Conservation (phyloP, 306 rosid species). For the Ammopiptanthus mongolicus region DNA sequence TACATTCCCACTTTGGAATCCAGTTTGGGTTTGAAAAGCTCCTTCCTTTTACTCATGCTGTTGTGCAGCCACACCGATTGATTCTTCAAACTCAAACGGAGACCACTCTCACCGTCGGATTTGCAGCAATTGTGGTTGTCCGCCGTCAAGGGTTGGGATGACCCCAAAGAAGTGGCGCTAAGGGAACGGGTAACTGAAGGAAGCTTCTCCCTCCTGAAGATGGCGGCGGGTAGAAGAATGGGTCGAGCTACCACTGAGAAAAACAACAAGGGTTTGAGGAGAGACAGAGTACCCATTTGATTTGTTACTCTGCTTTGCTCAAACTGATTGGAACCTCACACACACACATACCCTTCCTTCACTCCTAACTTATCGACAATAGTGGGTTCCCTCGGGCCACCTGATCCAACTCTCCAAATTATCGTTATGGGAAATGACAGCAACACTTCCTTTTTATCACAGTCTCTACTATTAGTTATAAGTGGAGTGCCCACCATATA, state of each 20-base stretch:
- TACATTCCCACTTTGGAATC: slow-evolving; percentile 87
- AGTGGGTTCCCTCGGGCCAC: too few relatives aligned
- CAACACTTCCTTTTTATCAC: too few relatives aligned
- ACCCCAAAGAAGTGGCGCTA: slow-evolving; percentile 27
- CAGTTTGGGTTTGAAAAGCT: slow-evolving; percentile 62
- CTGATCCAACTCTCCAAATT: too few relatives aligned
- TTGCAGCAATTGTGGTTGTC: neutral
- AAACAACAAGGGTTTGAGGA: slow-evolving; percentile 71
- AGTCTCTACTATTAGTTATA: too few relatives aligned
- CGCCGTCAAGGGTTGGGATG: slow-evolving; percentile 37
- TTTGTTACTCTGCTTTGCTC: neutral
- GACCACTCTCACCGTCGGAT: slow-evolving; percentile 2
- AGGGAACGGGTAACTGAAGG: slow-evolving; percentile 19
- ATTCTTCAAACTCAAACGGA: neutral
- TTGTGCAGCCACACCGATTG: slow-evolving; percentile 66
- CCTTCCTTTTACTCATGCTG: slow-evolving; percentile 72
- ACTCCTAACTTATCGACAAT: too few relatives aligned
- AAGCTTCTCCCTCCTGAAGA: slow-evolving; percentile 15
- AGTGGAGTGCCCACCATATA: too few relatives aligned
- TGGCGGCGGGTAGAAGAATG: slow-evolving; percentile 18
- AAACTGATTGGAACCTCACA: too few relatives aligned
- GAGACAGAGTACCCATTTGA: slow-evolving; percentile 46
- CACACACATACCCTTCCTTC: too few relatives aligned
- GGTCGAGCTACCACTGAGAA: slow-evolving; percentile 27
- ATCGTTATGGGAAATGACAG: too few relatives aligned